Base-by-base conservation (phyloP, 768 basidiomycete species). In the Tricholoma saponaceum region DNA sequence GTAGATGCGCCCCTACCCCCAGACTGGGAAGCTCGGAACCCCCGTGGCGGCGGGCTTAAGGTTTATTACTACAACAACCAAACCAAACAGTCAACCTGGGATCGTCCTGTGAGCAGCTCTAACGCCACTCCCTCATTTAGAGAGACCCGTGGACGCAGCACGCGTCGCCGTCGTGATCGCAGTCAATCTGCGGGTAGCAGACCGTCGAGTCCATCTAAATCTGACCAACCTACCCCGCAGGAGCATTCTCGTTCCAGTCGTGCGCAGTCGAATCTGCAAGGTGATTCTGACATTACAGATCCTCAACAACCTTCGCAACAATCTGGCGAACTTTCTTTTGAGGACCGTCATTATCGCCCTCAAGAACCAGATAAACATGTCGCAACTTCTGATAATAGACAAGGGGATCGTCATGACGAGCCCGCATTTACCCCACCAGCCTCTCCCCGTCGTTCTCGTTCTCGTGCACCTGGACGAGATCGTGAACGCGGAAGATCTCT, bases 271-370 rank as follows among this genome's bases (percentile, higher is more conserved):
- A 50, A 18, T n/a, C 26, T 30, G 26, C 54, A 61, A 54, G 52
- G 54, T 39, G 61, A 60, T 51, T 59, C 64, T 58, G 65, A 65
- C 32, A 52, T 37, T 44, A 32, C 56, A 60, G 64, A 64, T 58
- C 43, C 57, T 43, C 62, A 54, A 57, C 35, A 62, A 22, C 50
- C 44, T 28, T 33, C 53, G 56, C 69, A 56, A 39, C 54, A 55
- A 30, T 28, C 58, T 59, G 63, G 62, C 33, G 63, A 57, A 20
- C 75, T 86, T 55, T 78, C 83, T 16, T 83, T 79, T 55, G 74
- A 80, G 56, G 87, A 87, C 67, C 80, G 87, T 26, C 84, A 87
- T 67, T 88, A 89, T 67, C 81, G 85, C 50, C 85, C 86, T 32
- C 75, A 67, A 20, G 75, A 65, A 23, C 60, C 62, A 12, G 66